Evolutionary conservation across 2,329 filamentous ascomycete genomes (phyloP).

Genomic region (Alternaria viburni): DNA sequence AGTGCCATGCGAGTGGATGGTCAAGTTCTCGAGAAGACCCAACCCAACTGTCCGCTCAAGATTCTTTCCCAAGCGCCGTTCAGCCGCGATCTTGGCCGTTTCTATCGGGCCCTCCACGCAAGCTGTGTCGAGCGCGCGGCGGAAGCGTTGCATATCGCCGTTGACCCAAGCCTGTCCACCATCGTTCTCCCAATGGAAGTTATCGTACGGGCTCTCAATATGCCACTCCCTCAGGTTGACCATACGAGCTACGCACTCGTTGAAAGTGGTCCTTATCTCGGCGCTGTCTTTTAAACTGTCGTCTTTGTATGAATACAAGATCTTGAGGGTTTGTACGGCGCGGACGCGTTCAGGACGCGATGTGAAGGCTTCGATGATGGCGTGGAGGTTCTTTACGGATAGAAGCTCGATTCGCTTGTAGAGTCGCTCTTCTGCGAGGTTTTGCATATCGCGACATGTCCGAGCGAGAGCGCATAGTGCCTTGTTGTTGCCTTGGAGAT

Average conservation of each 20-base stretch:
- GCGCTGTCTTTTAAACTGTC: slow-evolving; percentile 26
- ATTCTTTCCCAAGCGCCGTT: slow-evolving; percentile 16
- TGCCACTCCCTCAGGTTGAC: slow-evolving; percentile 39
- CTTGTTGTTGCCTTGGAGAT: slow-evolving; percentile 30
- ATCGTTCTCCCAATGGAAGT: slow-evolving; percentile 36
- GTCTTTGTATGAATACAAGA: slow-evolving; percentile 36
- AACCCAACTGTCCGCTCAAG: slow-evolving; percentile 30
- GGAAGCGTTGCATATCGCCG: slow-evolving; percentile 42
- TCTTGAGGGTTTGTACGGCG: slow-evolving; percentile 40
- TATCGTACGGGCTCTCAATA: slow-evolving; percentile 46
- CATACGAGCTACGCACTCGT: slow-evolving; percentile 38
- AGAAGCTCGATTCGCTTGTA: slow-evolving; percentile 40
- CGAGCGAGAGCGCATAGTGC: slow-evolving; percentile 36
- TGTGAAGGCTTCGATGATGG: slow-evolving; percentile 35
- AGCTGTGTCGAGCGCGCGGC: slow-evolving; percentile 32
- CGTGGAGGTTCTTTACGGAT: slow-evolving; percentile 32
- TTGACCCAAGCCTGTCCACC: slow-evolving; percentile 41
- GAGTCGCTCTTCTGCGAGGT: slow-evolving; percentile 40
- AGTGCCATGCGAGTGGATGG: slow-evolving; percentile 43
- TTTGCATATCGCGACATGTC: slow-evolving; percentile 39
- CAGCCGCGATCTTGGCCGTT: slow-evolving; percentile 17
- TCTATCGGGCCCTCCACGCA: slow-evolving; percentile 26
- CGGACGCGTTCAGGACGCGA: slow-evolving; percentile 32
- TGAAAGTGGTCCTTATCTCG: slow-evolving; percentile 33
- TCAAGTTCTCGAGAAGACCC: slow-evolving; percentile 36